Base-by-base conservation (phyloP, 345 rosid genomes). In the Boechera stricta region DNA sequence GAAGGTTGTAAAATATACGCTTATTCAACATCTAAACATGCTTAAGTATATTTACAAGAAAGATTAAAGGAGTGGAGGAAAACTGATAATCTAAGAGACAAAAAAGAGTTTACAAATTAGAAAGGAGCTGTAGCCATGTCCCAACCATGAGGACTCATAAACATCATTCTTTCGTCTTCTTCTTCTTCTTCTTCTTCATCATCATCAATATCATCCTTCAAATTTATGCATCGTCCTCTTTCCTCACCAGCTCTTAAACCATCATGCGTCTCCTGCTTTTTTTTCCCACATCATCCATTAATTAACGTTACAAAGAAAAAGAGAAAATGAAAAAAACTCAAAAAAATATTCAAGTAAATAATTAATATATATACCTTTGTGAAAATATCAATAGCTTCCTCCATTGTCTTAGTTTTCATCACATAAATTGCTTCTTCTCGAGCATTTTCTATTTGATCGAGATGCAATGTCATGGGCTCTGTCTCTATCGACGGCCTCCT, bases 51-150 rank as follows among this genome's bases (percentile, higher is more conserved):
- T 54, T 38, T 71, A 64, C 80, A 77, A 45, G 16, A 45, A 33
- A 12, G 48, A 69, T 52, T 7, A 4, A 67, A 67, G 2, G 29
- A 16, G 42, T 16, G 3, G 9, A 32, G 15, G 11, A 62, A 70
- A 63, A 44, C 12, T 59, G 16, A 8, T 13, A 28, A 62, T 12
- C 18, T 6, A 55, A 36, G 9, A 39, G 24, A 62, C 3, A 10
- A 57, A 61, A 61, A 62, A 52, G 4, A 10, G 33, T 44, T 69
- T 5, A 9, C 1, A 54, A 15, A 51, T 54, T 48, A 71, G 21
- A 77, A 72, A 78, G 77, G 81, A 72, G 77, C 81, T 4, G 77
- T 35, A 58, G 73, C 73, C 58, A 65, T 65, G 54, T 78, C 81
- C 77, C 81, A 78, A 58, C 73, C 77, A 58, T 7, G 73, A 72